These are phyloP conservation scores for Plenodomus lindquistii DNA, from an alignment of 2,329 filamentous ascomycete genomes.

Conservation along the genomic window DNA sequence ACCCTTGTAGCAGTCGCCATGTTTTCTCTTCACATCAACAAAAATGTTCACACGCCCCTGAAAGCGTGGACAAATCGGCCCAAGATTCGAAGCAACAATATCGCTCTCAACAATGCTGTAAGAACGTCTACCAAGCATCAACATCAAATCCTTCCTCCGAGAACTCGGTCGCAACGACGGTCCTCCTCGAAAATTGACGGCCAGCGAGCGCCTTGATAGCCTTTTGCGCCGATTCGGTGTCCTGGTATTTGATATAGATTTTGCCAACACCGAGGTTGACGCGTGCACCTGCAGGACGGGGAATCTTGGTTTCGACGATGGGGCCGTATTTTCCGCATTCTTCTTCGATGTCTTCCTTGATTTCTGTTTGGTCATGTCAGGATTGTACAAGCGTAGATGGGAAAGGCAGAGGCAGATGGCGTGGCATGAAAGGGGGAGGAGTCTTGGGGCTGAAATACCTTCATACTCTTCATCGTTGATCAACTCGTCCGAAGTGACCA, in stretches of 20 bases:
- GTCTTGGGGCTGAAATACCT: conserved; percentile 69
- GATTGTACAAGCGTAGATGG: not conserved
- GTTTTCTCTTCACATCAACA: too few relatives aligned
- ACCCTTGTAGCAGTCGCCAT: too few relatives aligned
- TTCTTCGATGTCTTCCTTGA: conserved; percentile 89
- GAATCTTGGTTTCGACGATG: conserved; percentile 88
- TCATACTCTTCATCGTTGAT: conserved; percentile 95
- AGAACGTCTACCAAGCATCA: conserved; percentile 71
- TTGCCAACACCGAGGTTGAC: conserved; percentile 91
- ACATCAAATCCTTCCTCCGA: conserved; percentile 98
- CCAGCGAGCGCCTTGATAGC: conserved; percentile 90
- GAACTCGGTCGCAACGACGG: conserved; percentile 95
- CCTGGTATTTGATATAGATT: conserved; percentile 95
- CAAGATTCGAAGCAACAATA: too few relatives aligned
- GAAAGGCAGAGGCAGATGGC: not conserved
- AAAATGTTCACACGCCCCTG: too few relatives aligned
- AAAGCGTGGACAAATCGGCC: not conserved
- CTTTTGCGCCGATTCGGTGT: conserved; percentile 74
- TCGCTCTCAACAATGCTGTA: not conserved
- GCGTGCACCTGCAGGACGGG: conserved; percentile 79
- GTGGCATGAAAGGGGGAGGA: too few relatives aligned
- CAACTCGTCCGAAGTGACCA: conserved; percentile 95
- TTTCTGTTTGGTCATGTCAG: conserved; percentile 67
- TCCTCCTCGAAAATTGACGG: conserved; percentile 93
- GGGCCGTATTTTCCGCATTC: conserved; percentile 91